These are phyloP conservation scores for Tylopilus subfusipes DNA, from an alignment of 768 basidiomycete genomes.

Conservation along the genomic window DNA sequence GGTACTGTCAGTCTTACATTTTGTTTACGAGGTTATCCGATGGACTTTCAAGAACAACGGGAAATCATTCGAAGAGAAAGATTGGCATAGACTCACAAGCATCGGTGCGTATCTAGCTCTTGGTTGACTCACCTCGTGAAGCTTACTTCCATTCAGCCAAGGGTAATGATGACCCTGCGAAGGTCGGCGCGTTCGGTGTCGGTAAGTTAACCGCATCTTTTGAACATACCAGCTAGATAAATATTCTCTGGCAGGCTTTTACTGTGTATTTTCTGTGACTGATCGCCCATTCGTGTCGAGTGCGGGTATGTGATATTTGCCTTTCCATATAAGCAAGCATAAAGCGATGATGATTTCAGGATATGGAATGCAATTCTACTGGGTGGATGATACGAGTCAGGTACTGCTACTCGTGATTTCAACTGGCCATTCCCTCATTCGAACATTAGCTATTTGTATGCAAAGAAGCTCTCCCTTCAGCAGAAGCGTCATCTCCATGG, in stretches of 20 bases:
- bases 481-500: constrained; percentile 46
- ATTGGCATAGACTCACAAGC: constrained; percentile 88
- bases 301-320: not conserved
- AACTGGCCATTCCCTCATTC: not conserved
- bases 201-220: constrained; percentile 33
- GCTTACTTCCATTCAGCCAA: constrained; percentile 52
- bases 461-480: not conserved
- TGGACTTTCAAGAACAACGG: constrained; percentile 92
- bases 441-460: not conserved
- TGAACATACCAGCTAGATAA: not conserved
- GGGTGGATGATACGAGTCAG: not conserved
- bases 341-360: not conserved
- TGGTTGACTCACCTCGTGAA: not conserved
- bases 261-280: constrained; percentile 77
- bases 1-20: too few species aligned
- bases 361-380: not conserved
- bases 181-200: constrained; percentile 95
- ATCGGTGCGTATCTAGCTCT: constrained; percentile 50
- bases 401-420: not conserved
- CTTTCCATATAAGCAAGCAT: too few species aligned
- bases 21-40: constrained; percentile 54
- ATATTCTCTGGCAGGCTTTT: constrained; percentile 47
- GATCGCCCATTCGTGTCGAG: not conserved
- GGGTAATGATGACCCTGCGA: constrained; percentile 91
- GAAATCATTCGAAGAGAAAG: constrained; percentile 71